Evolutionary conservation across 331 rosid species (phyloP).

Genomic region (Spiraea crenata): DNA sequence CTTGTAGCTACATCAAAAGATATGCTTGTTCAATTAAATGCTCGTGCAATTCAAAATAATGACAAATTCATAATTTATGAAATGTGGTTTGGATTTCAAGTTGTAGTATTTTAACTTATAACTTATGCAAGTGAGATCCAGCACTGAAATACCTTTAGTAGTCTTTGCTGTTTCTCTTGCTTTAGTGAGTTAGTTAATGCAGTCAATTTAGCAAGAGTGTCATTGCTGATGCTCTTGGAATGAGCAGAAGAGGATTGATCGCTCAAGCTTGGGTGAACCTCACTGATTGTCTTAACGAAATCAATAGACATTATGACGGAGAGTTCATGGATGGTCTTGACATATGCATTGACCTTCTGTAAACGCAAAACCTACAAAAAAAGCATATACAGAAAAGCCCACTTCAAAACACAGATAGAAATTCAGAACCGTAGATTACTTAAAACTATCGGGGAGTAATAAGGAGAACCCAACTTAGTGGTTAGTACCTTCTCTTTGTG

Average conservation of each 20-base stretch:
- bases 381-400: slow-evolving; percentile 14
- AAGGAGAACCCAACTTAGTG: not conserved
- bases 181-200: slow-evolving; percentile 60
- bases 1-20: slow-evolving; percentile 52
- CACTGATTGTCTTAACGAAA: slow-evolving; percentile 49
- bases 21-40: not conserved
- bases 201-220: slow-evolving; percentile 76
- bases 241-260: slow-evolving; percentile 40
- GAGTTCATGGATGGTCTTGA: slow-evolving; percentile 51
- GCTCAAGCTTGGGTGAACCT: slow-evolving; percentile 70
- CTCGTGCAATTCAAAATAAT: not conserved
- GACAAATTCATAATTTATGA: not conserved
- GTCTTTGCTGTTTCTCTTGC: slow-evolving; percentile 68
- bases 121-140: not conserved
- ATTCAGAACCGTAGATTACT: not conserved
- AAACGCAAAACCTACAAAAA: slow-evolving; percentile 61
- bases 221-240: slow-evolving; percentile 69
- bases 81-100: not conserved
- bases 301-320: slow-evolving; percentile 72
- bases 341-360: slow-evolving; percentile 59
- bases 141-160: slow-evolving; percentile 60
- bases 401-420: too few species aligned
- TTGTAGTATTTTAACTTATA: not conserved
- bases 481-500: slow-evolving; percentile 69
- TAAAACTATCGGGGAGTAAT: not conserved